Evolutionary conservation across 179 eudicot genomes (phyloP).

Genomic region (Carnegiea gigantea): DNA sequence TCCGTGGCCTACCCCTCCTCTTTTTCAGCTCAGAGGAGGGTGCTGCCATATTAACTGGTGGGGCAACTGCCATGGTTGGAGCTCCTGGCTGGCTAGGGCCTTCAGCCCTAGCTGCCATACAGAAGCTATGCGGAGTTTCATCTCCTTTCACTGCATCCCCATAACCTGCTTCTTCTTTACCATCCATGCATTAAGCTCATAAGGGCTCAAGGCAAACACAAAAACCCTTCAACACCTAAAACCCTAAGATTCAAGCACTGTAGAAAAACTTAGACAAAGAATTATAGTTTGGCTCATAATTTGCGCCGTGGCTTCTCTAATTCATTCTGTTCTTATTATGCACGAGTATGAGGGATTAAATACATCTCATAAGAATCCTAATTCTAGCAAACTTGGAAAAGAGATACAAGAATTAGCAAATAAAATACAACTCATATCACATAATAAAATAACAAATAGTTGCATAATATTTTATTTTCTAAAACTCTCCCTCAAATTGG

Average conservation of each 20-base stretch:
- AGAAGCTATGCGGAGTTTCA: conserved; percentile 44
- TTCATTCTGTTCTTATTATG: too few relatives aligned
- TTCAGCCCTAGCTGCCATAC: conserved; percentile 44
- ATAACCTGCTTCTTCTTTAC: conserved; percentile 45
- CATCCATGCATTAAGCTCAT: conserved; percentile 60
- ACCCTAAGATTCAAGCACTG: conserved; percentile 16
- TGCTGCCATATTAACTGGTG: conserved; percentile 28
- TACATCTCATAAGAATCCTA: too few relatives aligned
- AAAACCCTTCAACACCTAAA: conserved; percentile 24
- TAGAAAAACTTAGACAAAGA: too few relatives aligned
- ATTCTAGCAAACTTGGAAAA: too few relatives aligned
- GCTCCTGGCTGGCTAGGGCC: conserved; percentile 35
- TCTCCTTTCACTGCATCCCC: conserved; percentile 44
- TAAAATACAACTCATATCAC: too few relatives aligned
- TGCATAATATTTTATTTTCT: too few relatives aligned
- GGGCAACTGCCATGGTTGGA: conserved; percentile 35
- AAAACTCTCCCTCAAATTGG: too few relatives aligned
- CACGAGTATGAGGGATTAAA: too few relatives aligned
- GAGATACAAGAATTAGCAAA: too few relatives aligned
- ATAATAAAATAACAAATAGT: too few relatives aligned
- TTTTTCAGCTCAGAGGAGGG: conserved; percentile 36
- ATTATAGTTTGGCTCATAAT: too few relatives aligned
- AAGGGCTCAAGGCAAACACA: conserved; percentile 15
- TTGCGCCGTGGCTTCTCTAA: too few relatives aligned
- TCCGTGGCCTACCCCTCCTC: conserved; percentile 91